These are phyloP conservation scores for Wickerhamomyces tratensis DNA, from an alignment of 805 yeast species.

Conservation along the genomic window DNA sequence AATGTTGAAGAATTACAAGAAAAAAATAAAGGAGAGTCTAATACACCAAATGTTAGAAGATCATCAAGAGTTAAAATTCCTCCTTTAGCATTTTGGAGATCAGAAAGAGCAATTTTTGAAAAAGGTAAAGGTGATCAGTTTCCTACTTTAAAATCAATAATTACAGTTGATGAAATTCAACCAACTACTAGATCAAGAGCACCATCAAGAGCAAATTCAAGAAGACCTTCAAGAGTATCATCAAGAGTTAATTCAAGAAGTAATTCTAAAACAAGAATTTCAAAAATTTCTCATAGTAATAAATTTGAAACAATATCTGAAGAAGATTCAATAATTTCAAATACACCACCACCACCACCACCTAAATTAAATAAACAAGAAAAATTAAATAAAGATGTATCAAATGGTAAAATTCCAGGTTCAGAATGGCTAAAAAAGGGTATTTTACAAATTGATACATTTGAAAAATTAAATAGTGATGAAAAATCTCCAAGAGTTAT, in stretches of 20 bases:
- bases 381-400: constrained; percentile 23
- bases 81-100: constrained; percentile 79
- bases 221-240: constrained; percentile 3
- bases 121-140: constrained; percentile 29
- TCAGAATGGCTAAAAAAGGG: constrained; percentile 37
- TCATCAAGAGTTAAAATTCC: constrained; percentile 58
- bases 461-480: constrained; percentile 28
- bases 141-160: constrained; percentile 48
- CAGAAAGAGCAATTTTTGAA: constrained; percentile 61
- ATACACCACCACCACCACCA: constrained; percentile 12
- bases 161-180: constrained; percentile 25
- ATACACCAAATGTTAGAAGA: constrained; percentile 30
- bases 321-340: constrained; percentile 12
- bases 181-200: constrained; percentile 6
- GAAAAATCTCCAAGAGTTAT: constrained; percentile 18
- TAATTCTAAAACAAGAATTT: constrained; percentile 1
- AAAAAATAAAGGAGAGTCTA: constrained; percentile 6
- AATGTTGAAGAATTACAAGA: constrained; percentile 10
- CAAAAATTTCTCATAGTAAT: constrained; percentile 5
- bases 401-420: constrained; percentile 26
- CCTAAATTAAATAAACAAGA: constrained; percentile 13
- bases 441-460: neutral
- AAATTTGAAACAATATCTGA: constrained; percentile 18
- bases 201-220: constrained; percentile 5
- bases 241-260: constrained; percentile 3